phyloP scores from a whole-genome alignment of 148 eudicot genomes.

The Persicaria tinctoria region DNA sequence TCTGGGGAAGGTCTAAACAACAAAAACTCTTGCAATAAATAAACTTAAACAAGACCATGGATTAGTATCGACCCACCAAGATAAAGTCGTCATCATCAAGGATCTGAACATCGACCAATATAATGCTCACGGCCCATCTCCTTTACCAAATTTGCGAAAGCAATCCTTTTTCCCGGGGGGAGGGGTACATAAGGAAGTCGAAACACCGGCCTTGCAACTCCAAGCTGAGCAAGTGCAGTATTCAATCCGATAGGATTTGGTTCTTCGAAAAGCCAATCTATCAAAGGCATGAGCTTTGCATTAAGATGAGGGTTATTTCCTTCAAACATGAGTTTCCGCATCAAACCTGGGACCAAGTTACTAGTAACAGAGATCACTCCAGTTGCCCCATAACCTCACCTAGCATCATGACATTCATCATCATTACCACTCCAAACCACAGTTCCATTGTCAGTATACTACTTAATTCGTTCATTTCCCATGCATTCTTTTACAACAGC shows the following conservation, averaged over 20 bases:
- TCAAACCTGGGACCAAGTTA: constrained; percentile 67
- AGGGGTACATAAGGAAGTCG: constrained; percentile 75
- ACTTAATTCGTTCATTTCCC: constrained; percentile 58
- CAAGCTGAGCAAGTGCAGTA: constrained; percentile 81
- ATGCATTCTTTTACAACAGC: constrained; percentile 81
- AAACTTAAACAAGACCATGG: no score
- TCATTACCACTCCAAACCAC: constrained; percentile 90
- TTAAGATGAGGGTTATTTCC: constrained; percentile 57
- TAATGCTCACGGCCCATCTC: constrained; percentile 70
- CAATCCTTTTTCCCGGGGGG: constrained; percentile 55
- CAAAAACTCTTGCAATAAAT: no score
- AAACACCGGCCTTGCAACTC: constrained; percentile 71
- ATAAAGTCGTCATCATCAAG: constrained; percentile 52
- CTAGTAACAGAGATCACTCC: constrained; percentile 78
- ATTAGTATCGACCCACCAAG: no score
- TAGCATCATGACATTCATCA: constrained; percentile 74
- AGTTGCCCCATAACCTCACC: constrained; percentile 67
- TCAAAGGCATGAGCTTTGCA: constrained; percentile 46
- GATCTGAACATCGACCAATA: constrained; percentile 61
- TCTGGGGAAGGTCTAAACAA: no score
- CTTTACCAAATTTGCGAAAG: constrained; percentile 67
- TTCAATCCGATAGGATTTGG: constrained; percentile 82
- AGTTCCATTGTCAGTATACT: constrained; percentile 45
- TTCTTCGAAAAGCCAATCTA: constrained; percentile 73
- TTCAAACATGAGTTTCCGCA: constrained; percentile 61